phyloP scores from a whole-genome alignment of 345 rosid genomes.

The Gossypioides kirkii region DNA sequence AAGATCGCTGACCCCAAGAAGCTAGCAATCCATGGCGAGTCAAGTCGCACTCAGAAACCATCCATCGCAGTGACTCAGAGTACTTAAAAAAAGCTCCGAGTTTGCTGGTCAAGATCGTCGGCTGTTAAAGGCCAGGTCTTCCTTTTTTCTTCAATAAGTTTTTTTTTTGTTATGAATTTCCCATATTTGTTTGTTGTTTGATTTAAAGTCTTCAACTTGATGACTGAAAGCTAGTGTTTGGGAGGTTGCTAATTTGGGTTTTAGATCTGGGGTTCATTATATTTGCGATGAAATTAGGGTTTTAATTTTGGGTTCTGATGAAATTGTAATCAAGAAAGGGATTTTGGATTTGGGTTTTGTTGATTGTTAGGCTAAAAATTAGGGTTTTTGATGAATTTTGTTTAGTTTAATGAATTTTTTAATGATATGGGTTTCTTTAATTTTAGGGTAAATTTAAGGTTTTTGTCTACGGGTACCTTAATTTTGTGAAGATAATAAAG shows the following conservation, averaged over 20 bases:
- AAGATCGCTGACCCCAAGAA: conserved; percentile 11
- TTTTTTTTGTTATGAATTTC: background rate
- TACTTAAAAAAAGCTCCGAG: conserved; percentile 6
- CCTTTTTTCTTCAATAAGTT: background rate
- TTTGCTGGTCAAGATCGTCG: conserved; percentile 9
- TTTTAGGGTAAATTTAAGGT: conserved; percentile 4
- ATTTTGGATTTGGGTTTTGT: conserved; percentile 9
- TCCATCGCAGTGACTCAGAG: background rate
- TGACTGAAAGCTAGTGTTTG: conserved; percentile 22
- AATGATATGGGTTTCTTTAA: background rate
- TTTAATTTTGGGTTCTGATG: conserved; percentile 2
- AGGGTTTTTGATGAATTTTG: conserved; percentile 1
- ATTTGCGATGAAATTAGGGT: background rate
- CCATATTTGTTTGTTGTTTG: background rate
- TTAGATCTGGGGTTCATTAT: conserved; percentile 6
- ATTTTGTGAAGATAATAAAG: background rate
- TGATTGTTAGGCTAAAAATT: background rate
- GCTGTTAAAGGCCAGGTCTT: conserved; percentile 13
- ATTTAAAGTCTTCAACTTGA: conserved; percentile 15
- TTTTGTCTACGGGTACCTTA: background rate
- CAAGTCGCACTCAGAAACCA: conserved; percentile 22
- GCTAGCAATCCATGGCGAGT: conserved; percentile 19
- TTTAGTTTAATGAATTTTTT: background rate
- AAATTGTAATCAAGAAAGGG: background rate
- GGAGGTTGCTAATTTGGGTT: background rate